phyloP scores from a whole-genome alignment of 352 stramenopile genomes.

The Pythium apleroticum region DNA sequence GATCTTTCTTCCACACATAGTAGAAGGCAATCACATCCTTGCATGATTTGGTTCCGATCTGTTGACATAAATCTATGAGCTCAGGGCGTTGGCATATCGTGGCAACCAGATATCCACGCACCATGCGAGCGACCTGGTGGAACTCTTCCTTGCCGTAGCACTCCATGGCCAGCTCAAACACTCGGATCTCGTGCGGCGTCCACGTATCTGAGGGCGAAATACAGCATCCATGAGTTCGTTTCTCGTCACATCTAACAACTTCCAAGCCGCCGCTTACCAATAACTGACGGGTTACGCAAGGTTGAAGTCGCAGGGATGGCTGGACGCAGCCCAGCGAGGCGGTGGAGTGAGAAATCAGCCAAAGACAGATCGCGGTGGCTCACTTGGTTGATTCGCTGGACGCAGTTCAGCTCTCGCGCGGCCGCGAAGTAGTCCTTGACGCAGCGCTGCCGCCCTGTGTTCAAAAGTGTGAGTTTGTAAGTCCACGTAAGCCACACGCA shows the following conservation, averaged over 20 bases:
- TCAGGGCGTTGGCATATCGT: background rate
- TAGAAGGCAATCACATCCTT: constrained; percentile 81
- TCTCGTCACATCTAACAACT: too few relatives aligned
- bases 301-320: constrained; percentile 47
- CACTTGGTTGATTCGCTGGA: constrained; percentile 34
- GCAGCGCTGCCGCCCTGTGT: constrained; percentile 56
- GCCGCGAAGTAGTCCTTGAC: constrained; percentile 70
- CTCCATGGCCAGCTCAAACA: constrained; percentile 86
- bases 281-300: constrained; percentile 42
- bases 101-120: constrained; percentile 18
- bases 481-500: too few relatives aligned
- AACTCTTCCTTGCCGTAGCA: constrained; percentile 88
- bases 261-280: constrained; percentile 33
- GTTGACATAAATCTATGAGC: background rate
- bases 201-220: constrained; percentile 60
- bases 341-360: constrained; percentile 56
- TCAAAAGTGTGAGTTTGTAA: background rate
- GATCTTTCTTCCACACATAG: constrained; percentile 88
- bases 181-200: constrained; percentile 74
- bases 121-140: constrained; percentile 61
- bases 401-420: constrained; percentile 40
- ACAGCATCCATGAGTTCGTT: background rate
- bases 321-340: constrained; percentile 45
- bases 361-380: constrained; percentile 23
- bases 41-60: constrained; percentile 74